These are phyloP conservation scores for Kwoniella dejecticola DNA, from an alignment of 768 basidiomycete species.

Conservation along the genomic window DNA sequence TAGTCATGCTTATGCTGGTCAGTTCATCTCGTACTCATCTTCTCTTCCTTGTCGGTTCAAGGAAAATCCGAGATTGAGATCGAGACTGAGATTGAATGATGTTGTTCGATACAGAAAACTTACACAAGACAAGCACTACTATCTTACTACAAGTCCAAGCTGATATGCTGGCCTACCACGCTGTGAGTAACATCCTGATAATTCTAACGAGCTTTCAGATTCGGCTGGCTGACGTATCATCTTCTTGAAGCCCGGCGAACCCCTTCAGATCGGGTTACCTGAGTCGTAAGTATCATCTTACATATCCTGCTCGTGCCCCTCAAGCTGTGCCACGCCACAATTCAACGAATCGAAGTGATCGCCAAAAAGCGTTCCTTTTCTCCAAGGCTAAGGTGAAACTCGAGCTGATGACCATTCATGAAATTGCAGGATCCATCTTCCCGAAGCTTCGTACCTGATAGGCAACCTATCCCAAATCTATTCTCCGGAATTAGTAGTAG, in stretches of 20 bases:
- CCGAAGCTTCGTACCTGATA: constrained; percentile 74
- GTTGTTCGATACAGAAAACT: constrained; percentile 60
- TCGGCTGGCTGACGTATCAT: background rate
- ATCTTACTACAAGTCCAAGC: constrained; percentile 84
- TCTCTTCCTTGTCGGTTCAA: background rate
- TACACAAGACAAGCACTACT: constrained; percentile 65
- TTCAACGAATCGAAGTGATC: too few relatives aligned
- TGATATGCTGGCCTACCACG: constrained; percentile 88
- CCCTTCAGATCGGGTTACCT: constrained; percentile 79
- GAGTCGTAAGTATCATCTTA: constrained; percentile 63
- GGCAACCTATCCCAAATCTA: constrained; percentile 75
- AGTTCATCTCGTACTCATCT: constrained; percentile 46
- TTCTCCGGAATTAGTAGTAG: constrained; percentile 58
- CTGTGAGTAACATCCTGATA: constrained; percentile 42
- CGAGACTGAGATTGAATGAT: background rate
- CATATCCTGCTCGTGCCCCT: too few relatives aligned
- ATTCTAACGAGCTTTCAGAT: background rate
- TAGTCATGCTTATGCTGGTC: constrained; percentile 75
- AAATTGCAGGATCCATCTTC: constrained; percentile 69
- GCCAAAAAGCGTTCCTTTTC: too few relatives aligned
- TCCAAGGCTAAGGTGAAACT: too few relatives aligned
- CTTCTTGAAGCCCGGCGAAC: constrained; percentile 64
- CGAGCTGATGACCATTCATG: background rate
- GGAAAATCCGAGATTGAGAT: background rate
- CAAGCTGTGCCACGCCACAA: too few relatives aligned